These are phyloP conservation scores for Vachellia pachyceras DNA, from an alignment of 306 rosid genomes.

Conservation along the genomic window DNA sequence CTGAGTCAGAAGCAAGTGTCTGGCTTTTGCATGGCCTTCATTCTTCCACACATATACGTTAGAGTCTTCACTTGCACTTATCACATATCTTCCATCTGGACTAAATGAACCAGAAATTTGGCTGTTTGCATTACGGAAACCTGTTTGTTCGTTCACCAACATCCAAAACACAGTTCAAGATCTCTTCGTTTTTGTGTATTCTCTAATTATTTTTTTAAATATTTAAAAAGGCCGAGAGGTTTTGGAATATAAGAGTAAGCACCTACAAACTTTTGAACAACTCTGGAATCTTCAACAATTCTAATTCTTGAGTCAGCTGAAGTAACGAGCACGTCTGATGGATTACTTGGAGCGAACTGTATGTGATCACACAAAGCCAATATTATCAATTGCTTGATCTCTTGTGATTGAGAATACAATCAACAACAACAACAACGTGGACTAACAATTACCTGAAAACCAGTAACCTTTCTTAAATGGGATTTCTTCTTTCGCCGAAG, in stretches of 20 bases:
- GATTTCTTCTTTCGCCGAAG: conserved; percentile 63
- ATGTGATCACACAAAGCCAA: background rate
- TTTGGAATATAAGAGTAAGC: background rate
- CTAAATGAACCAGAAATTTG: conserved; percentile 78
- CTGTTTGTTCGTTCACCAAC: conserved; percentile 43
- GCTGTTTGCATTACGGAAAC: conserved; percentile 52
- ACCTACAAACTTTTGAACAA: conserved; percentile 73
- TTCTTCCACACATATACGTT: conserved; percentile 72
- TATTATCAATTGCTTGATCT: background rate
- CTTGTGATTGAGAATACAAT: background rate
- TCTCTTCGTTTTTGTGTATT: background rate
- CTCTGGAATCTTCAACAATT: conserved; percentile 59
- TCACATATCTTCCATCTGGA: conserved; percentile 63
- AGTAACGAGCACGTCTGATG: conserved; percentile 73
- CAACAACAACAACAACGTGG: background rate
- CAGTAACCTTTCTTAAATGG: conserved; percentile 71
- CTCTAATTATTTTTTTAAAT: background rate
- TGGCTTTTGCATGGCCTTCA: conserved; percentile 60
- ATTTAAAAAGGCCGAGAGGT: background rate
- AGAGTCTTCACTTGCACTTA: conserved; percentile 85
- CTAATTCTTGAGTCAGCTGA: conserved; percentile 83
- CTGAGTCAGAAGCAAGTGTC: conserved; percentile 35
- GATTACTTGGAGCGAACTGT: conserved; percentile 30
- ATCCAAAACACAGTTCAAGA: conserved; percentile 1
- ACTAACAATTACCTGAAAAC: conserved; percentile 67